Base-by-base conservation (phyloP, 2,329 filamentous ascomycete genomes). In the Chrysoporthe cubensis region DNA sequence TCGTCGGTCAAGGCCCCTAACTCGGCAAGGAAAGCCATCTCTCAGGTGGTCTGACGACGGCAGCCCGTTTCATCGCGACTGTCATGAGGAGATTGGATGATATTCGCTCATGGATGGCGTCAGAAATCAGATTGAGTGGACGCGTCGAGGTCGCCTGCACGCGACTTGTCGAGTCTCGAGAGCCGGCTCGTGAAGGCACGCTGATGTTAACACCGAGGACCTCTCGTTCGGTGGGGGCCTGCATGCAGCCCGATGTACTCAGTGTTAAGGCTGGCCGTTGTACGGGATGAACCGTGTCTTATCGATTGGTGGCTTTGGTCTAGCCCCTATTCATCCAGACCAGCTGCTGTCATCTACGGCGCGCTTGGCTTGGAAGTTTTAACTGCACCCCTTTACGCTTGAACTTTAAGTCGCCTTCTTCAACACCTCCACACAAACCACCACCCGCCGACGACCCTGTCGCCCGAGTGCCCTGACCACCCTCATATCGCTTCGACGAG, bases 1-100 rank as follows among this genome's bases (percentile, higher is more conserved):
- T 93, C 88, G 70, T 92, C 90, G 1, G 87, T 88, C 73, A 94
- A 82, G 66, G 84, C 82, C 60, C 84, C 85, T 66, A 94, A 79
- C 75, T 83, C 85, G 71, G 89, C 87, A 73, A 89, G 84, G 78
- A 91, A 89, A 46, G 92, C 87, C 92, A 97, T 96, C 44, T 60
- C 69, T 65, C 48, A 52, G 62, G 60, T 58, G 50, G 52, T 56
- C 62, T 57, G 50, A 32, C 62, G 46, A 43, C 11, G 37, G 26
- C 32, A 14, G 13, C 21, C 46, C 34, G 44, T 48, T 42, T 65
- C 63, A 65, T 65, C 3, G 63, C 56, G 42, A 48, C 63, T 13
- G 63, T 44, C 40, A 40, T 26, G 52, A 40, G 43, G 18, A 11
- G n/a, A 18, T 21, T n/a, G 37, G 16, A 2, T 21, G 9, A n/a